These are phyloP conservation scores for Neonectria punicea DNA, from an alignment of 2,329 filamentous ascomycete species.

Conservation along the genomic window DNA sequence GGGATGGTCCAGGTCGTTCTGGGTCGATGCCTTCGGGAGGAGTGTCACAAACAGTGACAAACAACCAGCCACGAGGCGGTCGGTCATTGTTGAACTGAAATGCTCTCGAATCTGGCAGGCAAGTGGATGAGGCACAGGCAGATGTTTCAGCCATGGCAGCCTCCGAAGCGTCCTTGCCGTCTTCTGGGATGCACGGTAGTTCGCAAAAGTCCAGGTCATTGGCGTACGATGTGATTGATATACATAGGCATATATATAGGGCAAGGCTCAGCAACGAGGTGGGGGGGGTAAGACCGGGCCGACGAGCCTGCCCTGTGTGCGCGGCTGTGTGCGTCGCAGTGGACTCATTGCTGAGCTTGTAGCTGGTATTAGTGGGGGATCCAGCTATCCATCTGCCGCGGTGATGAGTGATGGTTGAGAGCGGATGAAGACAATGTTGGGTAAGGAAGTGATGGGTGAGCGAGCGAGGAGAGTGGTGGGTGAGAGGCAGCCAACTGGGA, in stretches of 20 bases:
- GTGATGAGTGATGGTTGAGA: neutral
- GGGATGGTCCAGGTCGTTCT: neutral
- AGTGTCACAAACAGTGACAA: neutral
- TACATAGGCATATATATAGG: neutral
- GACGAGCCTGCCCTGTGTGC: conserved; percentile 8
- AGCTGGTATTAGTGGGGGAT: conserved; percentile 5
- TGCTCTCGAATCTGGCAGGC: too few relatives aligned
- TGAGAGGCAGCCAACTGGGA: neutral
- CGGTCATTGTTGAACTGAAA: neutral
- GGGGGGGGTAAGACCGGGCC: conserved; percentile 17
- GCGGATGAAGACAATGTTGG: neutral
- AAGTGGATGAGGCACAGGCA: neutral
- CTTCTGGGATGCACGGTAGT: neutral
- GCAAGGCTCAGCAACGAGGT: conserved; percentile 1
- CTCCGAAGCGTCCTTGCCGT: neutral
- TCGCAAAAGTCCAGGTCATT: neutral
- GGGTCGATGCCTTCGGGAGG: neutral
- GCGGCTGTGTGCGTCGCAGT: conserved; percentile 1
- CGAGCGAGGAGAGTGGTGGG: neutral
- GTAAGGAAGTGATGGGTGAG: neutral
- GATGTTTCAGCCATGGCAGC: neutral
- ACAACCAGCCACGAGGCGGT: neutral
- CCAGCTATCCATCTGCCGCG: conserved; percentile 5
- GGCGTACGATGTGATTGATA: neutral
- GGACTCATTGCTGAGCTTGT: neutral